Base-by-base conservation (phyloP, 2,329 filamentous ascomycete species). In the Tympanopsis confertula region DNA sequence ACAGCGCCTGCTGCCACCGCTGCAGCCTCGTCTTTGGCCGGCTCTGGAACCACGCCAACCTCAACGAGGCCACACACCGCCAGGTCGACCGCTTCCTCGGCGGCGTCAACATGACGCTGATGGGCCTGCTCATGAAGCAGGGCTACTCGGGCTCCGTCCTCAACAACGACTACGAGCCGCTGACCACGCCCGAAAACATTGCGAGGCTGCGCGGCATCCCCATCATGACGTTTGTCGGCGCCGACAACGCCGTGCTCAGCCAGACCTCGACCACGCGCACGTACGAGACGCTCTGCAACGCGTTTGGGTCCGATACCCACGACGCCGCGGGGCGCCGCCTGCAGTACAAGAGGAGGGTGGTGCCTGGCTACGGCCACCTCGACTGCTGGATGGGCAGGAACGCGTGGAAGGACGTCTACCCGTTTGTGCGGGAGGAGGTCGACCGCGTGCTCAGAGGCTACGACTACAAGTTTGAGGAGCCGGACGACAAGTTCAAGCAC, bases 41-140 rank as follows among this genome's bases (percentile, higher is more conserved):
- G 43, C 72, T 65, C 54, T 83, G 76, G 76, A 75, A 68, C 48
- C 78, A 82, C 53, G 51, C 47, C 3, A 81, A 82, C 51, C 65
- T 82, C 20, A 81, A 80, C 56, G 71, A 73, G 55, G 73, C 69
- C 3, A 82, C 78, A 2, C 78, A 82, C 53, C 57, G 66, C 1
- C 68, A 77, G 48, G 68, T 79, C 35, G 66, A 74, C 50, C 64
- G 68, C 20, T 74, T 79, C 55, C 71, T 82, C 40, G 71, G 71
- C 45, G 77, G 77, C 38, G 68, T 75, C 38, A 74, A 71, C 51
- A 78, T 78, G 71, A 65, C 61, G 1, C 56, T 71, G 42, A 60
- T 79, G 36, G 51, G 64, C 24, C 58, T 76, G 40, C 63, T 81
- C 10, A 76, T 77, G 64, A 57, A 56, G 24, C 69, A 72, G 58